phyloP scores from a whole-genome alignment of 208 protist genomes.

The Trypanosoma congolense region DNA sequence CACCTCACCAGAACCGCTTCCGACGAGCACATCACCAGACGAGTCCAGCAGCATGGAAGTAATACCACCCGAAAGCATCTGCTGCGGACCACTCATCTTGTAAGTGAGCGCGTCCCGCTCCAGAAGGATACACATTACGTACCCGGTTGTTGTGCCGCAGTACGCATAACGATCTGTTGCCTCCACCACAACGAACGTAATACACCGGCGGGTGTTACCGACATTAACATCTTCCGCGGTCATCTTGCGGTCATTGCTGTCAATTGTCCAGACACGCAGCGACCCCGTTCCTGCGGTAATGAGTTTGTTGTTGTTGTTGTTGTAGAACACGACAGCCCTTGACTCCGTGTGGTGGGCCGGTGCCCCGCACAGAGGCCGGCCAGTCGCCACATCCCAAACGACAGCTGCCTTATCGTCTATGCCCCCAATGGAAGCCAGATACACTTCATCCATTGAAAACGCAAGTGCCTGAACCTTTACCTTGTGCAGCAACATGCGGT shows the following conservation, averaged over 20 bases:
- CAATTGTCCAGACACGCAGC: slow-evolving; percentile 91
- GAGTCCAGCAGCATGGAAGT: slow-evolving; percentile 59
- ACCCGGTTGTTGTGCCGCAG: slow-evolving; percentile 89
- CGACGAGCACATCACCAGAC: slow-evolving; percentile 84
- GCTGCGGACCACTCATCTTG: slow-evolving; percentile 89
- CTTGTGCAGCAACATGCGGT: slow-evolving; percentile 93
- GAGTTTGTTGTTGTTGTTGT: slow-evolving; percentile 77
- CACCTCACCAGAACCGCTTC: slow-evolving; percentile 86
- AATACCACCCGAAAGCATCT: slow-evolving; percentile 85
- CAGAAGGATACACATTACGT: slow-evolving; percentile 88
- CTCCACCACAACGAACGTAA: slow-evolving; percentile 79
- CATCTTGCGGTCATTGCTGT: slow-evolving; percentile 87
- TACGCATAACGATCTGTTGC: slow-evolving; percentile 87
- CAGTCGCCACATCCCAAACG: slow-evolving; percentile 91
- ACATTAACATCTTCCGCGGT: slow-evolving; percentile 85
- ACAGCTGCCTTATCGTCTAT: slow-evolving; percentile 94
- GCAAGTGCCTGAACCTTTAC: slow-evolving; percentile 91
- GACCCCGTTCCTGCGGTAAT: slow-evolving; percentile 86
- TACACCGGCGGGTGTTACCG: slow-evolving; percentile 78
- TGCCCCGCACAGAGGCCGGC: slow-evolving; percentile 86
- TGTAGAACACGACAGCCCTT: slow-evolving; percentile 81
- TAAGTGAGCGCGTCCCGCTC: slow-evolving; percentile 72
- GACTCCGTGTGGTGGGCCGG: slow-evolving; percentile 77
- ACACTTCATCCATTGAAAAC: slow-evolving; percentile 92
- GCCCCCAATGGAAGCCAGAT: slow-evolving; percentile 91